phyloP scores from a whole-genome alignment of 305 asterid genomes.

The Fraxinus dipetala region DNA sequence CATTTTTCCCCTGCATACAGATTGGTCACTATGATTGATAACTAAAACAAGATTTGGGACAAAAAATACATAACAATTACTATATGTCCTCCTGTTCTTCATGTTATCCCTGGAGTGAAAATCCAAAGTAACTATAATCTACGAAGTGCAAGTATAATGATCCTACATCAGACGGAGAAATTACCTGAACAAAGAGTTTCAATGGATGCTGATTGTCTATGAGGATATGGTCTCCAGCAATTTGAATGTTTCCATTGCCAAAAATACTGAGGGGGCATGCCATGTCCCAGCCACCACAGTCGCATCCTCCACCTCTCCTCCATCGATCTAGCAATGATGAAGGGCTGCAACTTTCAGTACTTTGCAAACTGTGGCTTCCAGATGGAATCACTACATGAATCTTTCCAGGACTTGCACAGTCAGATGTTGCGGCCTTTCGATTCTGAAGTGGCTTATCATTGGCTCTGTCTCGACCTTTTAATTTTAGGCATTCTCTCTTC shows the following conservation, averaged over 20 bases:
- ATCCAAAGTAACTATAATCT: not conserved
- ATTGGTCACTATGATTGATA: not conserved
- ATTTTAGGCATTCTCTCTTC: constrained; percentile 67
- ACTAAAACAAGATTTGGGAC: not conserved
- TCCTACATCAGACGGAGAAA: constrained; percentile 4
- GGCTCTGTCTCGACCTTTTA: constrained; percentile 44
- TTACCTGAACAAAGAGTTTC: constrained; percentile 76
- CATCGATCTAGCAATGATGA: constrained; percentile 81
- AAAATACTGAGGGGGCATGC: constrained; percentile 74
- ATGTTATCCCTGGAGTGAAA: not conserved
- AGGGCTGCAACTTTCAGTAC: constrained; percentile 55
- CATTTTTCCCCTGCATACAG: constrained; percentile 65
- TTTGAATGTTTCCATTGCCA: constrained; percentile 37
- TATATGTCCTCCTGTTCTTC: not conserved
- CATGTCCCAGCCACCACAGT: constrained; percentile 99
- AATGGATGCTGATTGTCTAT: constrained; percentile 43
- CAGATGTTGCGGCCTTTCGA: constrained; percentile 25
- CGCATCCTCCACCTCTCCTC: constrained; percentile 92
- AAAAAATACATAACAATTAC: not conserved
- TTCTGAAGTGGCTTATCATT: constrained; percentile 31
- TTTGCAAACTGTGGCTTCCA: constrained; percentile 77
- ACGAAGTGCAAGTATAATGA: not conserved
- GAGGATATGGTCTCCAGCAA: constrained; percentile 37
- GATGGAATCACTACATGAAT: constrained; percentile 79
- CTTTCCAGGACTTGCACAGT: constrained; percentile 30